Base-by-base conservation (phyloP, 441 rosid genomes). In the Flueggea neowawraea region DNA sequence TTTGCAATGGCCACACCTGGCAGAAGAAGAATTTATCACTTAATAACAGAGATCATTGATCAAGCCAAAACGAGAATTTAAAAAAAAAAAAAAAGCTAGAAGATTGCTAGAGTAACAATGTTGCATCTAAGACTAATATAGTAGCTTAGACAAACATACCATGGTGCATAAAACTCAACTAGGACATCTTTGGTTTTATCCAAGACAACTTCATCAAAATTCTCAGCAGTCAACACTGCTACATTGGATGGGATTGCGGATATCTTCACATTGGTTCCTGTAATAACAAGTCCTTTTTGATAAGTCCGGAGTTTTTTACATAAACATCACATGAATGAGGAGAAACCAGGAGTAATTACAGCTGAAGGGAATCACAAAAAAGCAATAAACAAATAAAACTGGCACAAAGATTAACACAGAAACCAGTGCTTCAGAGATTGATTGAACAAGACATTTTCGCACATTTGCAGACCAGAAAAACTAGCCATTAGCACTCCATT, bases 1-100 rank as follows among this genome's bases (percentile, higher is more conserved):
- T 79, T 95, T 86, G 86, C 97, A 91, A 77, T 91, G 97, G 0
- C 99, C 97, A 79, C 97, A 95, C 99, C 99, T 90, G 58, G 88
- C 84, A 77, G 90, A 94, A 71, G 77, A 75, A 81, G 78, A 90
- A 76, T 81, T 84, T 36, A n/a, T 6, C 6, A 58, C 28, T 15
- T 2, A 13, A 10, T 10, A 66, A 66, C 9, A 14, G 4, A 2
- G 14, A 47, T 47, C 14, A 36, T 8, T 36, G 4, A 36, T 36
- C 41, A 36, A 5, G 41, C 41, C 6, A 36, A 36, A 36, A 36
- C 1, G 41, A 36, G 41, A 36, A 36, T 8, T n/a, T n/a, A n/a
- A n/a, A n/a, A n/a, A n/a, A n/a, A 36, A 36, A 22, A 22, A 22
- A 22, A 22, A 22, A 22, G 28, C 28, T 22, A 22, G 28, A 22